phyloP scores from a whole-genome alignment of 192 early-diverging fungal species.

The Umbelopsis isabellina region DNA sequence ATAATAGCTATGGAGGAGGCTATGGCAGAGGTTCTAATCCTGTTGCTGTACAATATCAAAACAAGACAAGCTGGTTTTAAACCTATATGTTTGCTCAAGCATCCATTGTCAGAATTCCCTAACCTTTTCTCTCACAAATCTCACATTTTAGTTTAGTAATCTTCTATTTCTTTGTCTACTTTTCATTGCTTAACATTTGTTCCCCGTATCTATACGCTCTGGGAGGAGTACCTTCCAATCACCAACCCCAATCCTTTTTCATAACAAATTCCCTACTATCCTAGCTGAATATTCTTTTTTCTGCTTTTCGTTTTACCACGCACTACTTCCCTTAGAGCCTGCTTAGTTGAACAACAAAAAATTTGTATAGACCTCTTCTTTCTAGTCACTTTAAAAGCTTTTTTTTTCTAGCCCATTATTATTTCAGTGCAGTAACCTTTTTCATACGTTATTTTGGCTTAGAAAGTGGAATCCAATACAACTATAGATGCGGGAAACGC shows the following conservation, averaged over 20 bases:
- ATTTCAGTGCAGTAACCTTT: conserved; percentile 1
- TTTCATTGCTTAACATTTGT: neutral
- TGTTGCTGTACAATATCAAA: conserved; percentile 37
- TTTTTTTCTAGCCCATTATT: neutral
- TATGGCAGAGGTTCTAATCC: conserved; percentile 1
- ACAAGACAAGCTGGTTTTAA: conserved; percentile 49
- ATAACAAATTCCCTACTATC: neutral
- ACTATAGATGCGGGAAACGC: conserved; percentile 18
- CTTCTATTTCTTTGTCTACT: neutral
- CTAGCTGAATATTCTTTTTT: neutral
- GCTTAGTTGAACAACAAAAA: neutral
- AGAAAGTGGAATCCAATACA: conserved; percentile 21
- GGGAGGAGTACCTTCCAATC: neutral
- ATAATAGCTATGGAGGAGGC: conserved; percentile 19
- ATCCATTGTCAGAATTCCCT: neutral
- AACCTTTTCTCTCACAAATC: neutral
- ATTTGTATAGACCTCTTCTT: conserved; percentile 18
- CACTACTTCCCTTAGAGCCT: conserved; percentile 6
- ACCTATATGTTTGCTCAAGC: neutral
- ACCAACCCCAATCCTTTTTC: neutral
- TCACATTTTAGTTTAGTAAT: neutral
- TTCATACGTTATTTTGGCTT: neutral
- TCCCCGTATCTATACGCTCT: conserved; percentile 13
- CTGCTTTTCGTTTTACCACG: neutral
- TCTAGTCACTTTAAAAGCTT: neutral